Conservation (phyloP, 768 basidiomycete species). For the Pisolithus orientalis region DNA sequence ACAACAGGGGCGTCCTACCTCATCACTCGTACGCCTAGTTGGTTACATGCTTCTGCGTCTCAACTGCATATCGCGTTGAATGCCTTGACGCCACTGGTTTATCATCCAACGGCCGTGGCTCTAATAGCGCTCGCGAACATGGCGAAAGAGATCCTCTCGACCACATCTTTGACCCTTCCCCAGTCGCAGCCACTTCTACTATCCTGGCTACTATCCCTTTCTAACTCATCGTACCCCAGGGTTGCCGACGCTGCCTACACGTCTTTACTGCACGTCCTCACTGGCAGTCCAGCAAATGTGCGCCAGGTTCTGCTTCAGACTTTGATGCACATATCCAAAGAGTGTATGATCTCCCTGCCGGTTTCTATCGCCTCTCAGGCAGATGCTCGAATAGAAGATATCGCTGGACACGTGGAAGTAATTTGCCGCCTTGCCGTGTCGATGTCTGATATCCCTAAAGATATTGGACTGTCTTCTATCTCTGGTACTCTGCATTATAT, state of each 20-base stretch:
- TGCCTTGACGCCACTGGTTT: constrained; percentile 59
- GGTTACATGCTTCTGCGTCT: constrained; percentile 76
- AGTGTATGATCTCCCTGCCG: constrained; percentile 66
- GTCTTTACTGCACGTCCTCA: constrained; percentile 43
- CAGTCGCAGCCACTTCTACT: constrained; percentile 62
- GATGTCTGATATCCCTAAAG: constrained; percentile 8
- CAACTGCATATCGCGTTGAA: constrained; percentile 84
- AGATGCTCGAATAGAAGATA: constrained; percentile 69
- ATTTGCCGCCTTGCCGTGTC: constrained; percentile 47
- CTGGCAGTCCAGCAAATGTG: constrained; percentile 29
- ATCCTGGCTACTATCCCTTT: constrained; percentile 67
- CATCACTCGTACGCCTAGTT: constrained; percentile 61
- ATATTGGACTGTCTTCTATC: constrained; percentile 35
- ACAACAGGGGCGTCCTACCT: constrained; percentile 33
- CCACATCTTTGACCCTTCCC: constrained; percentile 58
- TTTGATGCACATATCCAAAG: constrained; percentile 55
- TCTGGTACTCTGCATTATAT: constrained; percentile 51
- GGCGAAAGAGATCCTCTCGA: constrained; percentile 46
- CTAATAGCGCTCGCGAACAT: constrained; percentile 52
- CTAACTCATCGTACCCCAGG: constrained; percentile 48
- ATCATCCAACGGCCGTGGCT: constrained; percentile 66
- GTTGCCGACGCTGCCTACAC: constrained; percentile 45
- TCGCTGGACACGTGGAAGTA: constrained; percentile 61
- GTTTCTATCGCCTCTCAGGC: constrained; percentile 62
- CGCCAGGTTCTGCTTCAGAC: constrained; percentile 46